Conservation (phyloP, 495 filamentous ascomycete genomes). For the Melanomma pulvis-pyrius region DNA sequence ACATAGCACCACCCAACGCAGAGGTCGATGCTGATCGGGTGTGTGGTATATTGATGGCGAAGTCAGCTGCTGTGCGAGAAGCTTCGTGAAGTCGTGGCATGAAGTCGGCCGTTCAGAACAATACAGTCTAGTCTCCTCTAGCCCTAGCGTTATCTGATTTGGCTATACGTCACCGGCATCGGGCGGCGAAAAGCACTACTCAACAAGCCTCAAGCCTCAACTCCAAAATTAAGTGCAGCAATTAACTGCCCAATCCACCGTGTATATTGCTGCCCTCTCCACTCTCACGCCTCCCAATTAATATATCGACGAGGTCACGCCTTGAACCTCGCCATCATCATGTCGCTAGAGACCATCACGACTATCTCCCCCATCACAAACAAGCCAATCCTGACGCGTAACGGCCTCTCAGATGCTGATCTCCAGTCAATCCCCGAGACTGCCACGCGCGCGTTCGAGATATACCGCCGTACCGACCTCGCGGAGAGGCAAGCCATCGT, state of each 20-base stretch:
- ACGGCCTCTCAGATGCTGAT: constrained; percentile 67
- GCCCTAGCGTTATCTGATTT: constrained; percentile 1
- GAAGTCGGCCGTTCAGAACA: background rate
- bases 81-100: constrained; percentile 4
- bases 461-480: constrained; percentile 66
- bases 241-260: background rate
- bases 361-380: constrained; percentile 90
- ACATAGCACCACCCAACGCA: constrained; percentile 4
- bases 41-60: constrained; percentile 20
- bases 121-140: background rate
- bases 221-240: constrained; percentile 26
- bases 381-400: constrained; percentile 72
- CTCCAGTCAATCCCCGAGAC: constrained; percentile 65
- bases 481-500: constrained; percentile 74
- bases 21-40: constrained; percentile 11
- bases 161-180: constrained; percentile 9
- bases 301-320: constrained; percentile 21
- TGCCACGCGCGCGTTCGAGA: constrained; percentile 71
- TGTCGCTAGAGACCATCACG: constrained; percentile 79
- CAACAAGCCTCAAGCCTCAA: constrained; percentile 19
- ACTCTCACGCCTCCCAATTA: constrained; percentile 17
- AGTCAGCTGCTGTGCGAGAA: constrained; percentile 19
- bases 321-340: constrained; percentile 57
- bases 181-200: constrained; percentile 20
- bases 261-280: constrained; percentile 15